These are phyloP conservation scores for Acanthamoeba castellanii DNA, from an alignment of 208 protist genomes.

Conservation along the genomic window DNA sequence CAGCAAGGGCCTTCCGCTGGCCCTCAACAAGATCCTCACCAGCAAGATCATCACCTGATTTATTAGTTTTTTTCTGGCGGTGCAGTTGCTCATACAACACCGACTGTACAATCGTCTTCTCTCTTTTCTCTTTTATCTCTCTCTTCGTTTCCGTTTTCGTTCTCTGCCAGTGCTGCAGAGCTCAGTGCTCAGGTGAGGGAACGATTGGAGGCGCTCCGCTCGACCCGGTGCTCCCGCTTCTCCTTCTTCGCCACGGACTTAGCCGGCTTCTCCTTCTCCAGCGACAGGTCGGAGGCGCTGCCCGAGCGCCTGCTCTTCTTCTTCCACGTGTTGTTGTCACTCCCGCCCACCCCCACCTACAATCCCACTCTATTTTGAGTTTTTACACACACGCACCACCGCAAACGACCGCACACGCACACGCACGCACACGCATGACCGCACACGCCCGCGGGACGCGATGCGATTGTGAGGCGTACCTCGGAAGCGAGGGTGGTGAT, in stretches of 20 bases:
- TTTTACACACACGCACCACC: background rate
- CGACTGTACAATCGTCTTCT: background rate
- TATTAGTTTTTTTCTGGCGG: too few species aligned
- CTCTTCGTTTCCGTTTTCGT: background rate
- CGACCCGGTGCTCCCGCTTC: background rate
- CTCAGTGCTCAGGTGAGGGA: too few species aligned
- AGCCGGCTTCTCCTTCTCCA: too few species aligned
- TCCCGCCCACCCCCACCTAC: too few species aligned
- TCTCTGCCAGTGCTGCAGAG: too few species aligned
- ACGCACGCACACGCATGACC: background rate
- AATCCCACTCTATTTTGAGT: background rate
- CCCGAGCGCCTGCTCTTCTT: slow-evolving; percentile 10
- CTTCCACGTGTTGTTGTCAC: background rate
- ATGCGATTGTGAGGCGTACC: too few species aligned
- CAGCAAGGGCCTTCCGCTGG: slow-evolving; percentile 90
- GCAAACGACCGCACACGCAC: background rate
- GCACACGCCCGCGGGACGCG: background rate
- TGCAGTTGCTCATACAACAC: too few species aligned
- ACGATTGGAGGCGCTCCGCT: too few species aligned
- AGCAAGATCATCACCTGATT: slow-evolving; percentile 39
- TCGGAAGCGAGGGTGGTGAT: too few species aligned
- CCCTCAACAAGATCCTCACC: slow-evolving; percentile 91
- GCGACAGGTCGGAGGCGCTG: too few species aligned
- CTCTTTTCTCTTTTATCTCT: background rate
- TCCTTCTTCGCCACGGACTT: background rate